phyloP scores from a whole-genome alignment of 305 asterid genomes.

The Stenogyne calaminthoides region DNA sequence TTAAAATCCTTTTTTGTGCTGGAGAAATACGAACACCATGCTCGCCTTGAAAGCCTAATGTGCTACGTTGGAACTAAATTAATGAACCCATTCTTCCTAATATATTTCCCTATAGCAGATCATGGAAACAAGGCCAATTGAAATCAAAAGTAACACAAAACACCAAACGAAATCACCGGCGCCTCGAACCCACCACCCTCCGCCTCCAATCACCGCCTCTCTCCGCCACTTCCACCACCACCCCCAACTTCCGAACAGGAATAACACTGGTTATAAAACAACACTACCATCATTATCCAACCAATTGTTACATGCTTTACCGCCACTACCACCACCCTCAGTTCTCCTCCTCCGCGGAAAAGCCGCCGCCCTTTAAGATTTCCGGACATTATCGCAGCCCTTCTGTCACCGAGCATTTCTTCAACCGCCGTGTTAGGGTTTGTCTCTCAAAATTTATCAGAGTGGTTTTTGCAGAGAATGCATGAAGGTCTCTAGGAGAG shows the following conservation, averaged over 20 bases:
- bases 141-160: slow-evolving; percentile 28
- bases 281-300: no score
- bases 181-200: slow-evolving; percentile 17
- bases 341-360: slow-evolving; percentile 30
- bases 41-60: no score
- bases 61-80: slow-evolving; percentile 40
- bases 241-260: slow-evolving; percentile 28
- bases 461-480: slow-evolving; percentile 42
- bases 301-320: neutral
- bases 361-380: slow-evolving; percentile 49
- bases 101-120: slow-evolving; percentile 32
- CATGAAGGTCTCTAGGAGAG: slow-evolving; percentile 47
- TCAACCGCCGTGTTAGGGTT: slow-evolving; percentile 33
- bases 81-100: slow-evolving; percentile 25
- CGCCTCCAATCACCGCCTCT: slow-evolving; percentile 12
- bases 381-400: slow-evolving; percentile 46
- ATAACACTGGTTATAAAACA: neutral
- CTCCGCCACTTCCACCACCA: slow-evolving; percentile 14
- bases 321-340: slow-evolving; percentile 23
- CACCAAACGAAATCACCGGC: slow-evolving; percentile 38
- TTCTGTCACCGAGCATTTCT: slow-evolving; percentile 51
- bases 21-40: no score
- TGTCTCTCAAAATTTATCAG: no score
- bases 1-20: no score
- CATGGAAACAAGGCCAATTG: slow-evolving; percentile 30